Evolutionary conservation across 768 basidiomycete genomes (phyloP), one percentile per base, ranked within the genome.

Genomic region (Trametes elegans): DNA sequence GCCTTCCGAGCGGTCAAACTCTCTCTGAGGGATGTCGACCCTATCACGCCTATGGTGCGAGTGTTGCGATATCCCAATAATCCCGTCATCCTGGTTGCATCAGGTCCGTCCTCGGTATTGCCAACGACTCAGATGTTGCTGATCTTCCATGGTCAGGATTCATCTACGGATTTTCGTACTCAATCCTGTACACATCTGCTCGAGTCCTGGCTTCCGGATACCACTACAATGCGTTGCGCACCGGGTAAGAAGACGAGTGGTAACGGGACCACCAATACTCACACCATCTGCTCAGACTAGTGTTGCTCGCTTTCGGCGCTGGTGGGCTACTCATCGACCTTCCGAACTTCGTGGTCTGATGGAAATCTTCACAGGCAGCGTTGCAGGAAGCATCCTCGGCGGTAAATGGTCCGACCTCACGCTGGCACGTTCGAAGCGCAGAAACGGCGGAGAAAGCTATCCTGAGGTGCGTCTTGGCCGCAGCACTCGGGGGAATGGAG

Each of bases 301-400:
- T 92, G 10, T 78, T 93, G 3, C 77, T 96, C 8, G 70, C 86
- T 0, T 88, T 83, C 61, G 93, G 92, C 36, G 57, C 79, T 18
- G 87, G 88, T 83, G n/a, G n/a, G n/a, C n/a, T n/a, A n/a, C n/a
- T n/a, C n/a, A n/a, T n/a, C n/a, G n/a, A n/a, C n/a, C n/a, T n/a
- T n/a, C n/a, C n/a, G n/a, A n/a, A n/a, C n/a, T n/a, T n/a, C n/a
- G n/a, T n/a, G n/a, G n/a, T n/a, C n/a, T n/a, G n/a, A n/a, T n/a
- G n/a, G n/a, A n/a, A n/a, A n/a, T n/a, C n/a, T 44, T 8, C 57
- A 16, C 58, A 70, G 84, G 83, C 5, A 76, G 73, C 53, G 70
- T 83, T 34, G 54, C 68, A 9, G 85, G 84, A 5, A 80, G 78
- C 55, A 63, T 84, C 13, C 59, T 78, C 0, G 84, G 85, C 19